Evolutionary conservation across 768 basidiomycete genomes (phyloP).

Genomic region (Hortiboletus campestris): DNA sequence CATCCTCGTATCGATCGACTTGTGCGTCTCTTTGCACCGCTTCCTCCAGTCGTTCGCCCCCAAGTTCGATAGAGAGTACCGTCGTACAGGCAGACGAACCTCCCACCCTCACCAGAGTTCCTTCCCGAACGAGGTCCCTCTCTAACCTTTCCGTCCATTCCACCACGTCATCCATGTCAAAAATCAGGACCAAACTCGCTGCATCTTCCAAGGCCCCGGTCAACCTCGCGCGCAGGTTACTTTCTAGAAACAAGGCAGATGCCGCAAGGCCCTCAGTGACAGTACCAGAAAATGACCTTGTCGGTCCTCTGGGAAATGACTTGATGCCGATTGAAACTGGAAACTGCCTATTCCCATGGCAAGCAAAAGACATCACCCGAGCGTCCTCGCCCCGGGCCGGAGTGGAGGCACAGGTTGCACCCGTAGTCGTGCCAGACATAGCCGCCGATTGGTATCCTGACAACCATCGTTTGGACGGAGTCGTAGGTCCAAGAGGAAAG

Average conservation of each 20-base stretch:
- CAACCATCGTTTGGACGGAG: conserved; percentile 18
- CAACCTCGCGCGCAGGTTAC: conserved; percentile 55
- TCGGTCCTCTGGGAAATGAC: conserved; percentile 12
- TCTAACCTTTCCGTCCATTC: conserved; percentile 52
- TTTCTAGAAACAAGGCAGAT: conserved; percentile 42
- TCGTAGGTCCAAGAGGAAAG: conserved; percentile 41
- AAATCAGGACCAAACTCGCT: conserved; percentile 47
- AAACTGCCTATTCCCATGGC: conserved; percentile 45
- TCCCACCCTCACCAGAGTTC: conserved; percentile 28
- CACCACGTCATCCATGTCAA: conserved; percentile 46
- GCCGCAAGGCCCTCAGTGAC: conserved; percentile 11
- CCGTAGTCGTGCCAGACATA: conserved; percentile 2
- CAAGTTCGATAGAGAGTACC: conserved; percentile 13
- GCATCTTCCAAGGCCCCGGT: conserved; percentile 41
- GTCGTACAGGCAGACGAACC: conserved; percentile 9
- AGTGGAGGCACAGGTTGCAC: conserved; percentile 14
- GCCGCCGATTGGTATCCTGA: conserved; percentile 14
- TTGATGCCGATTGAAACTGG: conserved; percentile 29
- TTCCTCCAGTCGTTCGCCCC: conserved; percentile 15
- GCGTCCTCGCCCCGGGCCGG: conserved; percentile 10
- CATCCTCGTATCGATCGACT: conserved; percentile 39
- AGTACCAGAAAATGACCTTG: conserved; percentile 1
- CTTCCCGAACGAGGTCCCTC: conserved; percentile 53
- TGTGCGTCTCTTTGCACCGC: conserved; percentile 39
- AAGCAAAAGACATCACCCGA: conserved; percentile 29